A percentile compares a stretch with the other conserved stretches of the same genome.
These are phyloP conservation scores for Xylaria curta DNA, from an alignment of 495 filamentous ascomycete species.

Conservation along the genomic window DNA sequence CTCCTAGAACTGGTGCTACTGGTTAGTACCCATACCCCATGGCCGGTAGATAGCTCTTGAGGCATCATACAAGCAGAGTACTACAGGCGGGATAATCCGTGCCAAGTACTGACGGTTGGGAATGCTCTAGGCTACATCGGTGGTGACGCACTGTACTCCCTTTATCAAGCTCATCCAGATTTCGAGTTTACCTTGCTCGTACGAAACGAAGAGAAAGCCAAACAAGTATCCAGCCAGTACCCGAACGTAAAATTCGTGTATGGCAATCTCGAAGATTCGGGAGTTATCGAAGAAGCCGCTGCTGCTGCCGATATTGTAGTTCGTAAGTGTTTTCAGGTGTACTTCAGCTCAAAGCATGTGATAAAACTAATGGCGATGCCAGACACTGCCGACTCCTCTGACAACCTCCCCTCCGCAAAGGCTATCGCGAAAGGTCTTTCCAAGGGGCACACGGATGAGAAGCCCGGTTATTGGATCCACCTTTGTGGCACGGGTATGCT, in stretches of 20 bases:
- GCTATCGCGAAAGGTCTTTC: constrained; percentile 55
- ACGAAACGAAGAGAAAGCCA: constrained; percentile 69
- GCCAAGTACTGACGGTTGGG: constrained; percentile 5
- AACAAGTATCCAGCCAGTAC: constrained; percentile 63
- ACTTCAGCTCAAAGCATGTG: neutral
- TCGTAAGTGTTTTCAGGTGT: constrained; percentile 50
- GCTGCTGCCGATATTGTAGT: constrained; percentile 71
- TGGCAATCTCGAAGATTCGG: constrained; percentile 62
- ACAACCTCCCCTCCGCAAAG: constrained; percentile 47
- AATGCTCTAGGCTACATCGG: constrained; percentile 71
- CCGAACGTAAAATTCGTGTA: constrained; percentile 60
- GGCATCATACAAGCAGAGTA: neutral
- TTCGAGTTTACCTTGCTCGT: constrained; percentile 71
- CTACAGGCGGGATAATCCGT: neutral
- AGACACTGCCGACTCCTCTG: constrained; percentile 58
- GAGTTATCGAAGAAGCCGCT: constrained; percentile 63
- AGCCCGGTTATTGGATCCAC: constrained; percentile 58
- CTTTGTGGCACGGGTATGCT: constrained; percentile 55
- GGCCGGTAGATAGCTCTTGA: neutral
- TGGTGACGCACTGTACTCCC: constrained; percentile 68
- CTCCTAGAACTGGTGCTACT: constrained; percentile 45
- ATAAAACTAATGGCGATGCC: neutral
- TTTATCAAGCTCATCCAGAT: constrained; percentile 69
- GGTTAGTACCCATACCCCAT: constrained; percentile 32
- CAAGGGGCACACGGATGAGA: constrained; percentile 51